These are phyloP conservation scores for Rosa multiflora DNA, from an alignment of 306 rosid species.

Conservation along the genomic window DNA sequence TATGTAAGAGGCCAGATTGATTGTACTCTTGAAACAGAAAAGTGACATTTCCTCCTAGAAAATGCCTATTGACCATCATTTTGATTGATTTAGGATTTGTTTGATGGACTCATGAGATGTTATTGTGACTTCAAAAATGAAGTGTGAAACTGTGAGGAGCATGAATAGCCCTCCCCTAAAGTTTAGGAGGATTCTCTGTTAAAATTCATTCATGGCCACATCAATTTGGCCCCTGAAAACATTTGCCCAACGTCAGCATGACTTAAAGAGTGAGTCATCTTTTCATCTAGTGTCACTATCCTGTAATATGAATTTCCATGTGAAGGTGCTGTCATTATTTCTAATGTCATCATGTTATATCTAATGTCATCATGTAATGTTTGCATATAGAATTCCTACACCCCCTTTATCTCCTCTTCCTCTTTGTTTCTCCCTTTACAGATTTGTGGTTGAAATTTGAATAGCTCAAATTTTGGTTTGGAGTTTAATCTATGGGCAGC, in stretches of 20 bases:
- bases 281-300: background rate
- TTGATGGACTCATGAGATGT: background rate
- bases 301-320: background rate
- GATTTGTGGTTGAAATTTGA: background rate
- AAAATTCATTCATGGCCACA: background rate
- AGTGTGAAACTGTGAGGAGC: background rate
- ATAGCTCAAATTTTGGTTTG: background rate
- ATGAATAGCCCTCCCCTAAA: background rate
- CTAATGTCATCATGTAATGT: background rate
- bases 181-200: background rate
- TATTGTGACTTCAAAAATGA: background rate
- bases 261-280: background rate
- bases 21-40: background rate
- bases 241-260: background rate
- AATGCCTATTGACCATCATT: background rate
- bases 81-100: background rate
- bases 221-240: background rate
- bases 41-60: background rate
- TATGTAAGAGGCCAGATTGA: constrained; percentile 8
- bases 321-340: background rate
- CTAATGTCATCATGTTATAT: background rate
- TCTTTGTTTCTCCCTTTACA: background rate
- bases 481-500: constrained; percentile 3
- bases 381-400: background rate
- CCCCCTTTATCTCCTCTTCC: background rate